Conservation (phyloP, 2,329 filamentous ascomycete genomes). For the Penicillium freii region DNA sequence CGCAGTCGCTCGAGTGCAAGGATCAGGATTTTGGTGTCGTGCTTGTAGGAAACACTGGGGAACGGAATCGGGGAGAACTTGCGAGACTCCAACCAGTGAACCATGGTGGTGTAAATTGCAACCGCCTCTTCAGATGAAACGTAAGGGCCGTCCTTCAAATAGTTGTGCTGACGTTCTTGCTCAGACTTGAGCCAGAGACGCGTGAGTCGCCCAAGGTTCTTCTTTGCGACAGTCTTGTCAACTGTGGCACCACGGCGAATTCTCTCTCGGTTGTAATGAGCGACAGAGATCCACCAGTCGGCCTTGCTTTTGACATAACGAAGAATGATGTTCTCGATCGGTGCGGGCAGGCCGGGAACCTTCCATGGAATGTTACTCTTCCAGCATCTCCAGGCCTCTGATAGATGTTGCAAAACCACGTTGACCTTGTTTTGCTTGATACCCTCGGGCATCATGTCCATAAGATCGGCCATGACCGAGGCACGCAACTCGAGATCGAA, state of each 20-base stretch:
- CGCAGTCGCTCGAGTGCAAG: constrained; percentile 87
- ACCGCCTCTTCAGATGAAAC: constrained; percentile 98
- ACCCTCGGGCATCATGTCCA: constrained; percentile 99
- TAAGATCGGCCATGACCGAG: constrained; percentile 97
- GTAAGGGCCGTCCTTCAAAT: constrained; percentile 98
- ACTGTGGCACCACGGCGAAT: constrained; percentile 95
- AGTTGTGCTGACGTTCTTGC: constrained; percentile 97
- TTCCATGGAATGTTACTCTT: constrained; percentile 99
- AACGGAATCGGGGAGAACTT: constrained; percentile 99
- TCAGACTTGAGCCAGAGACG: constrained; percentile 97
- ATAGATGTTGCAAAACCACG: constrained; percentile 93
- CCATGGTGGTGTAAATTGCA: constrained; percentile 97
- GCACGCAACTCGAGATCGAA: constrained; percentile 96
- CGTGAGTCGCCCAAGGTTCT: constrained; percentile 92
- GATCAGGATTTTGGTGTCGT: constrained; percentile 98
- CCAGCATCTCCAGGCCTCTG: constrained; percentile 98
- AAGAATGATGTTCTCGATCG: constrained; percentile 97
- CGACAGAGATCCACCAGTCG: constrained; percentile 99
- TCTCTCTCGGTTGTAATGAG: constrained; percentile 97
- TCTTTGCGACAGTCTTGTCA: constrained; percentile 98
- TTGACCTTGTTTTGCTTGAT: constrained; percentile 99
- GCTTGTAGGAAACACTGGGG: constrained; percentile 98
- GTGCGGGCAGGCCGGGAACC: constrained; percentile 90
- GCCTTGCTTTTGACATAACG: constrained; percentile 99
- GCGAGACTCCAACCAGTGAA: constrained; percentile 96